These are phyloP conservation scores for Chloris gayana DNA, from an alignment of 176 grass and related monocot genomes.

Conservation along the genomic window DNA sequence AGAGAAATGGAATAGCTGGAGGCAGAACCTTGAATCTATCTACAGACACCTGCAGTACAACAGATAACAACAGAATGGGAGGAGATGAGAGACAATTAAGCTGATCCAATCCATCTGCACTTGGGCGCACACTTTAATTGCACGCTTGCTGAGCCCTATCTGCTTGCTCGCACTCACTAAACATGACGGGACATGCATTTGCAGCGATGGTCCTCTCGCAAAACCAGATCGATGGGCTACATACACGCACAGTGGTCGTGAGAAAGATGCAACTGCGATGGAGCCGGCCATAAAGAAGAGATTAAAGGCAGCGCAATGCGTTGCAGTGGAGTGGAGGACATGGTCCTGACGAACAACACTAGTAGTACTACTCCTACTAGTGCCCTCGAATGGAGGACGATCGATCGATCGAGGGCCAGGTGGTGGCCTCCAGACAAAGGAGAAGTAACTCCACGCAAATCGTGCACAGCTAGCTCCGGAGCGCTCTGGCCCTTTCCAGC, in stretches of 20 bases:
- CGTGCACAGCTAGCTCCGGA: conserved; percentile 6
- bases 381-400: conserved; percentile 31
- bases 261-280: conserved; percentile 17
- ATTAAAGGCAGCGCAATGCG: conserved; percentile 35
- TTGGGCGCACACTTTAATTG: conserved; percentile 33
- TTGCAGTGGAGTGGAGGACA: conserved; percentile 33
- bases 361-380: neutral
- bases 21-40: neutral
- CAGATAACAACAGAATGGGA: neutral
- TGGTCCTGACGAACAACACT: conserved; percentile 35
- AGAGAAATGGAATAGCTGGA: conserved; percentile 9
- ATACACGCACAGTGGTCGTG: conserved; percentile 1
- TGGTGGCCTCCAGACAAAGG: conserved; percentile 33
- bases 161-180: conserved; percentile 20
- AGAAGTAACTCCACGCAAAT: conserved; percentile 18
- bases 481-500: conserved; percentile 47
- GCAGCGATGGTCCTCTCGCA: conserved; percentile 21
- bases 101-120: conserved; percentile 21
- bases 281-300: conserved; percentile 35
- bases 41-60: conserved; percentile 7
- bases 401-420: neutral
- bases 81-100: neutral
- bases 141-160: conserved; percentile 14
- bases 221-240: conserved; percentile 29
- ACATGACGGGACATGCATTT: conserved; percentile 39